Evolutionary conservation across 139 green algal species (phyloP), one percentile per base, ranked within the genome.

Genomic region (Micromonas pusilla): DNA sequence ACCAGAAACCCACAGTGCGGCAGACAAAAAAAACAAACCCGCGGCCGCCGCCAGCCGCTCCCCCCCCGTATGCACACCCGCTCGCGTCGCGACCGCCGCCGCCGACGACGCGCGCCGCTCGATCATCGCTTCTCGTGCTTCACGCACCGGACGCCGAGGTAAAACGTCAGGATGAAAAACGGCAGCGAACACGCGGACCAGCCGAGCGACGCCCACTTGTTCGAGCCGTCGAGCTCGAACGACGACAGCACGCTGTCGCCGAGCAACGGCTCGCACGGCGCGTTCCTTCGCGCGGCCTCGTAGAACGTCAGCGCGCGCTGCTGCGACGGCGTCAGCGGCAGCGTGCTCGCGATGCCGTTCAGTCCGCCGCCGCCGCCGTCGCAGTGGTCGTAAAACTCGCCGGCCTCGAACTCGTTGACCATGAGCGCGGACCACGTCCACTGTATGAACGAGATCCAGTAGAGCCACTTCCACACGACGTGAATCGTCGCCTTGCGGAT

Each of bases 391-490:
- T 31, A 34, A 33, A 63, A 75, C 28, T 34, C 30, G 4, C 21
- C 33, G 28, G 16, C 37, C 37, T 9, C 37, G 37, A 66, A 78
- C 5, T 78, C 54, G 72, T 78, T 78, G 21, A 78, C 32, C 72
- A 78, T 78, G 31, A 70, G 25, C 54, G 72, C 72, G 33, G 45
- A 70, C 54, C 54, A 78, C 23, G 31, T 37, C 72, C 72, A 78
- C 52, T 78, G 72, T 34, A 78, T 68, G 52, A 54, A 78, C 2
- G 72, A 78, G 21, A 78, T 39, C 20, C 28, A 26, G 13, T 78
- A 78, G 5, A 78, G 33, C 72, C 72, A 78, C n/a, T 70, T 63
- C 76, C 66, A 81, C 19, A 78, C 28, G 6, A 28, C 76, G 32
- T 78, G 62, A 32, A 81, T 81, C 32, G 72, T 78, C 16, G 21